Conservation (phyloP, 2,329 filamentous ascomycete species). For the Calonectria ilicicola region DNA sequence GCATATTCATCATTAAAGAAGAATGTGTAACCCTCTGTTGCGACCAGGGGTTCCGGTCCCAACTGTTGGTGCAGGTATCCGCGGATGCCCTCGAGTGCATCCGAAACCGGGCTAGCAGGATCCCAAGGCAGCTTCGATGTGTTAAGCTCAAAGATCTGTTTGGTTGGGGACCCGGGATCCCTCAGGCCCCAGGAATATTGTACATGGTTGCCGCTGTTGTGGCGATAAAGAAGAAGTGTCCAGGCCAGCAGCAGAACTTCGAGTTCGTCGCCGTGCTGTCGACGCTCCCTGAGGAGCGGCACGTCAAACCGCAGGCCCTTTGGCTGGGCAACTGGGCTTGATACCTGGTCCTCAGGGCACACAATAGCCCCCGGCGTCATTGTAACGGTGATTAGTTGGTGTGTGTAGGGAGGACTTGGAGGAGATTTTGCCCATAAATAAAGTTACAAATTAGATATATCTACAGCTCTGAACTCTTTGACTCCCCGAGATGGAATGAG, state of each 20-base stretch:
- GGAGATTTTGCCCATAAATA: constrained; percentile 16
- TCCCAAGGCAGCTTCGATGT: constrained; percentile 38
- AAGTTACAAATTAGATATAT: constrained; percentile 7
- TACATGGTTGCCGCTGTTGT: constrained; percentile 37
- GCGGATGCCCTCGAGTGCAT: constrained; percentile 32
- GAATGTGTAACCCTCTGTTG: constrained; percentile 22
- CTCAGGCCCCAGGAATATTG: constrained; percentile 38
- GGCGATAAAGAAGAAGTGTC: constrained; percentile 39
- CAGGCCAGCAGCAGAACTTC: constrained; percentile 37
- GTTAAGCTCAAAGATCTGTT: constrained; percentile 35
- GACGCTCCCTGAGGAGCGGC: constrained; percentile 29
- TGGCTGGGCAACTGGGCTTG: constrained; percentile 3
- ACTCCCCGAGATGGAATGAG: background rate
- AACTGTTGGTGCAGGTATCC: constrained; percentile 30
- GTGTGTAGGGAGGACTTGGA: background rate
- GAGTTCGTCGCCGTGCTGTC: constrained; percentile 23
- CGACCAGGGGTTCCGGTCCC: constrained; percentile 9
- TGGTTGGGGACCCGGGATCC: constrained; percentile 27
- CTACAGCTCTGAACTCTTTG: background rate
- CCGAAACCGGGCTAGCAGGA: constrained; percentile 26
- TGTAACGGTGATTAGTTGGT: constrained; percentile 2
- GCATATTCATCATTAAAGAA: constrained; percentile 40
- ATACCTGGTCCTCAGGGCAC: constrained; percentile 17
- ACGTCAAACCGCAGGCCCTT: constrained; percentile 36
- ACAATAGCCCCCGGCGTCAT: constrained; percentile 31